phyloP scores from a whole-genome alignment of 148 eudicot genomes.

The Camellia lanceoleosa region DNA sequence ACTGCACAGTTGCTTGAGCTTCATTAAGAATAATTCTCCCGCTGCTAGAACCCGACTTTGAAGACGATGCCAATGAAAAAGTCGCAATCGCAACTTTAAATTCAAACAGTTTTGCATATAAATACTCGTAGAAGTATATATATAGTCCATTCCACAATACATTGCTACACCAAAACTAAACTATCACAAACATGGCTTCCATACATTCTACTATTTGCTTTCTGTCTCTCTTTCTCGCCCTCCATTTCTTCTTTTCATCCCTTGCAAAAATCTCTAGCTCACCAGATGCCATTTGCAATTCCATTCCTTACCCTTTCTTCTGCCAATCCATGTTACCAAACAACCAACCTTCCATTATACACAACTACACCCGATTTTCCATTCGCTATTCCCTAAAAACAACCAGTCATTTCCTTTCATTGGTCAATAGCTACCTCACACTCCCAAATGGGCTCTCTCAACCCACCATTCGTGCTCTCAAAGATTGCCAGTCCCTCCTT shows the following conservation, averaged over 20 bases:
- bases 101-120: neutral
- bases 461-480: neutral
- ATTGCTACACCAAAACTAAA: neutral
- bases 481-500: too few relatives aligned
- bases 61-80: too few relatives aligned
- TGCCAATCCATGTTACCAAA: neutral
- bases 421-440: neutral
- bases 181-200: slow-evolving; percentile 1
- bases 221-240: neutral
- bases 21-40: too few relatives aligned
- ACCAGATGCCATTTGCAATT: neutral
- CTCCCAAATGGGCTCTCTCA: neutral
- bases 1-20: too few relatives aligned
- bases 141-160: neutral
- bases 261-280: neutral
- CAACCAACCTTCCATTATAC: neutral
- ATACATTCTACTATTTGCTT: neutral
- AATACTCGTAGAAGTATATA: neutral
- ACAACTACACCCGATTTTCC: neutral
- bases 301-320: slow-evolving; percentile 8
- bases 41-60: too few relatives aligned
- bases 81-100: neutral
- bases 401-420: neutral
- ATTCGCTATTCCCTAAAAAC: neutral
- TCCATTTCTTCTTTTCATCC: neutral